phyloP scores from a whole-genome alignment of 1,139 yeast species.

The Blastobotrys serpentis region DNA sequence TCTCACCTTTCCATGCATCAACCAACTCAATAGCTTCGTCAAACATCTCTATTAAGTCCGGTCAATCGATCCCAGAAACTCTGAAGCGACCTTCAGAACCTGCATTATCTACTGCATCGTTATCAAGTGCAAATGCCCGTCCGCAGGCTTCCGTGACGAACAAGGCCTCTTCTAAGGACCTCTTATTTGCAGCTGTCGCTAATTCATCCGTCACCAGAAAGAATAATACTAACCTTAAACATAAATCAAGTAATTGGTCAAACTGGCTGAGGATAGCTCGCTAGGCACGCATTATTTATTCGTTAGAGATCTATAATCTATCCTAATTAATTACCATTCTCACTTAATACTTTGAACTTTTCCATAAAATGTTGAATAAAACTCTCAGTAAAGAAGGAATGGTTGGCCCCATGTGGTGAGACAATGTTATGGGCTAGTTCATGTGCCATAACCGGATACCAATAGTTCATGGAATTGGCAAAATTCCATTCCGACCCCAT shows the following conservation, averaged over 20 bases:
- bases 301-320: neutral
- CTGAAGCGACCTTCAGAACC: conserved; percentile 5
- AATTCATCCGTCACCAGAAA: neutral
- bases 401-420: conserved; percentile 40
- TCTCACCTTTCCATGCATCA: conserved; percentile 3
- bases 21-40: conserved; percentile 2
- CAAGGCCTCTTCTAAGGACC: conserved; percentile 8
- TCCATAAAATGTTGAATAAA: conserved; percentile 33
- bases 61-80: conserved; percentile 1
- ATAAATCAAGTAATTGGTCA: conserved; percentile 5
- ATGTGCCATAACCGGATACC: conserved; percentile 44
- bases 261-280: conserved; percentile 5
- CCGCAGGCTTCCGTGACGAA: conserved; percentile 1
- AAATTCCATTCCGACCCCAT: conserved; percentile 24
- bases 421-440: conserved; percentile 44
- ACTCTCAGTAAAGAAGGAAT: conserved; percentile 39
- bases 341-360: conserved; percentile 19
- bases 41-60: conserved; percentile 3
- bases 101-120: conserved; percentile 2
- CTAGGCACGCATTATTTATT: conserved; percentile 3
- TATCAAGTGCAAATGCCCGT: neutral
- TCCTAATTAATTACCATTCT: neutral
- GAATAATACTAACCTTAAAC: neutral
- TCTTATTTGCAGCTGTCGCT: conserved; percentile 4
- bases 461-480: conserved; percentile 35